phyloP scores from a whole-genome alignment of 176 grass and related monocot genomes.

The Leersia perrieri region DNA sequence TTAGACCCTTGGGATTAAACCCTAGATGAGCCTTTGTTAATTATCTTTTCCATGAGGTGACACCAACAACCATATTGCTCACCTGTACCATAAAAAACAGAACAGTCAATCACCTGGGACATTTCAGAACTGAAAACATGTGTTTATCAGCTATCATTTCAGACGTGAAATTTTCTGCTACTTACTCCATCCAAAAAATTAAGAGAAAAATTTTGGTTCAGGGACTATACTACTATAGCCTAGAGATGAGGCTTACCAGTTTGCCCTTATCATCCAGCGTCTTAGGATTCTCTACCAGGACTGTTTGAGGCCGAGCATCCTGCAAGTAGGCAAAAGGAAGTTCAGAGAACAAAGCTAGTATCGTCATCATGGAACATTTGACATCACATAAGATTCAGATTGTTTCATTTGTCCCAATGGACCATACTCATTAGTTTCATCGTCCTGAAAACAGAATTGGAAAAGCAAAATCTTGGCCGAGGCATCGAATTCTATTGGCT shows the following conservation, averaged over 20 bases:
- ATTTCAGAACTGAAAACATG: constrained; percentile 7
- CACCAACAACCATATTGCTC: constrained; percentile 50
- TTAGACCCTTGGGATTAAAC: constrained; percentile 32
- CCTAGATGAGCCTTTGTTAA: constrained; percentile 1
- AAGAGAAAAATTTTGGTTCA: neutral
- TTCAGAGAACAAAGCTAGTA: constrained; percentile 26
- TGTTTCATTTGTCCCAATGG: neutral
- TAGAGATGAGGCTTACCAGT: constrained; percentile 38
- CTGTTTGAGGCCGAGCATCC: constrained; percentile 50
- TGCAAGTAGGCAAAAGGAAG: constrained; percentile 33
- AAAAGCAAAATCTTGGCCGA: neutral
- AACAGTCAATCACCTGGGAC: constrained; percentile 10
- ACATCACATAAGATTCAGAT: constrained; percentile 32
- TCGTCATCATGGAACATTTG: constrained; percentile 26
- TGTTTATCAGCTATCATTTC: neutral
- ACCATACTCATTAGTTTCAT: neutral
- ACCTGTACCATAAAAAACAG: constrained; percentile 32
- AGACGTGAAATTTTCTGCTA: neutral
- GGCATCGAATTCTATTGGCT: neutral
- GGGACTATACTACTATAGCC: neutral
- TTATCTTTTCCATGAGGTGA: constrained; percentile 59
- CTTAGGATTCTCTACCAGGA: constrained; percentile 61
- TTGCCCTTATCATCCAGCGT: constrained; percentile 59
- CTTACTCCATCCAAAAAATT: neutral
- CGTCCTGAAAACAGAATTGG: neutral